phyloP scores from a whole-genome alignment of 371 early-diverging fungal species.

The Entomophthora muscae region DNA sequence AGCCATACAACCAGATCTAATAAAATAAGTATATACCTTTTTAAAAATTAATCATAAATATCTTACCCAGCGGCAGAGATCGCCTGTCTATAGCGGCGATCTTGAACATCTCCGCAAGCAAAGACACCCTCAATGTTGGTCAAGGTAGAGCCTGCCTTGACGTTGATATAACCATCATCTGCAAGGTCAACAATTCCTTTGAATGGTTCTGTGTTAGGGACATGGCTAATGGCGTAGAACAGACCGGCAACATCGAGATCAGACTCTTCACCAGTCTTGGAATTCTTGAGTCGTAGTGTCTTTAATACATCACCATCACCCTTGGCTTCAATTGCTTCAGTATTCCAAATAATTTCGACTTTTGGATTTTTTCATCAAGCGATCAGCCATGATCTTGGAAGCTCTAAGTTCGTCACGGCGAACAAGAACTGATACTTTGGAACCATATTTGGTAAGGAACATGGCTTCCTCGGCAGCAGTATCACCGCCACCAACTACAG shows the following conservation, averaged over 20 bases:
- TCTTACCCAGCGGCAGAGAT: slow-evolving; percentile 42
- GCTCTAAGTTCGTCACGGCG: slow-evolving; percentile 94
- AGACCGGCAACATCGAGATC: slow-evolving; percentile 70
- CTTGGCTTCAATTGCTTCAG: slow-evolving; percentile 58
- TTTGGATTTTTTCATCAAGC: slow-evolving; percentile 71
- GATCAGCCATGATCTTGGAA: slow-evolving; percentile 87
- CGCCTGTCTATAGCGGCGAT: slow-evolving; percentile 80
- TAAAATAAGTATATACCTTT: slow-evolving; percentile 11
- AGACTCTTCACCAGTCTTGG: slow-evolving; percentile 39
- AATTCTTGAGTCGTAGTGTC: slow-evolving; percentile 50
- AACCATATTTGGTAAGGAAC: slow-evolving; percentile 86
- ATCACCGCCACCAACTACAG: slow-evolving; percentile 98
- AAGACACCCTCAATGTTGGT: slow-evolving; percentile 87
- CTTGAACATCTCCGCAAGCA: slow-evolving; percentile 98
- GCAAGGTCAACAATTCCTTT: slow-evolving; percentile 57
- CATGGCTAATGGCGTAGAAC: slow-evolving; percentile 98
- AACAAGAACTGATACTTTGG: slow-evolving; percentile 84
- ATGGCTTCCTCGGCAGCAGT: slow-evolving; percentile 97
- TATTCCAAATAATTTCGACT: slow-evolving; percentile 84
- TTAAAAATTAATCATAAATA: not conserved
- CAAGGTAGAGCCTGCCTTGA: slow-evolving; percentile 56
- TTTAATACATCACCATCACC: slow-evolving; percentile 68
- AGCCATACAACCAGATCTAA: slow-evolving; percentile 86
- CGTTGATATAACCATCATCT: slow-evolving; percentile 78
- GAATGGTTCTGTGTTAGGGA: slow-evolving; percentile 72